Evolutionary conservation across 441 rosid genomes (phyloP).

Genomic region (Sinapis alba): DNA sequence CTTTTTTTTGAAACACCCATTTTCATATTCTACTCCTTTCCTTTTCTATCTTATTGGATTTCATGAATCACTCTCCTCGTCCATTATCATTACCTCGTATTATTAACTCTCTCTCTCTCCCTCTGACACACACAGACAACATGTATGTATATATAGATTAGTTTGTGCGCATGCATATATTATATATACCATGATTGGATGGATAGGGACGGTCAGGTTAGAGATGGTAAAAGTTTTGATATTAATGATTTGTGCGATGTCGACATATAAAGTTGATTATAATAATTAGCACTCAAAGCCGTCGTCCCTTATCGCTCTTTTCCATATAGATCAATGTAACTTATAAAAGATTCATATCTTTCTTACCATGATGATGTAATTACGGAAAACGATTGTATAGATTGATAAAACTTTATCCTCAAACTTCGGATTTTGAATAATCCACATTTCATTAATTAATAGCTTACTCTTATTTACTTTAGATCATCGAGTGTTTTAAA

Average conservation of each 20-base stretch:
- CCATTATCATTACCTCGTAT: constrained; percentile 39
- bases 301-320: constrained; percentile 15
- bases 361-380: constrained; percentile 15
- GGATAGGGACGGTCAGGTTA: constrained; percentile 32
- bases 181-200: constrained; percentile 22
- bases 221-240: constrained; percentile 10
- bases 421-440: neutral
- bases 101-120: neutral
- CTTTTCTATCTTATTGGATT: constrained; percentile 38
- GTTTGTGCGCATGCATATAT: constrained; percentile 28
- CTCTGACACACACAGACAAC: neutral
- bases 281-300: constrained; percentile 6
- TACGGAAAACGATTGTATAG: constrained; percentile 1
- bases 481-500: neutral
- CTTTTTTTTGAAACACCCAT: too few relatives aligned
- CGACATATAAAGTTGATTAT: neutral
- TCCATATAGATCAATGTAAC: constrained; percentile 9
- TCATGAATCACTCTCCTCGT: constrained; percentile 33
- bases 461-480: neutral
- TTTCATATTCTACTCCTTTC: constrained; percentile 35
- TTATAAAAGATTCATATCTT: constrained; percentile 11
- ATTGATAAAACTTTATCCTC: constrained; percentile 9
- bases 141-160: neutral
- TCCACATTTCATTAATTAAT: neutral
- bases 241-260: constrained; percentile 13